Evolutionary conservation across 805 yeast genomes (phyloP), one percentile per base, ranked within the genome.

Genomic region (Ogataea trehaloabstinens): DNA sequence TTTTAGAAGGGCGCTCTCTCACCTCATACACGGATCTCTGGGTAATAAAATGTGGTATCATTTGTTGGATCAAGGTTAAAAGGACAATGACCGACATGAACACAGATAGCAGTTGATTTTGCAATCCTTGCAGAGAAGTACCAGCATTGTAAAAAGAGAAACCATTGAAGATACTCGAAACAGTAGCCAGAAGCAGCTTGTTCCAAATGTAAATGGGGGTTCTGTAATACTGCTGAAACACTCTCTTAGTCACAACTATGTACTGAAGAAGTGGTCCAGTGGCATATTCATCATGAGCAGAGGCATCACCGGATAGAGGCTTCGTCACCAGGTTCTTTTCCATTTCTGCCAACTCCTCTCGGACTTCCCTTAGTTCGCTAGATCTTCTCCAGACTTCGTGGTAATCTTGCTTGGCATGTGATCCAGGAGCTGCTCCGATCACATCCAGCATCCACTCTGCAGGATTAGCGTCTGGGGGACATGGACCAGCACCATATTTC

Each of bases 401-500:
- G 53, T 81, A 83, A 60, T 84, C 85, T 61, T 80, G 85, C 34
- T 69, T 69, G 15, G 88, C 85, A 50, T 78, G 82, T 24, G 86
- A 76, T 37, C 88, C 89, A 5, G 89, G 89, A 24, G 88, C 88
- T 38, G 89, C 88, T 53, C 90, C 89, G 52, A 82, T 83, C 47
- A 81, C 85, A 46, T 83, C 85, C 63, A 88, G 69, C 95, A 88
- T 88, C 93, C 95, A 88, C 66, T 86, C 95, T 12, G 90, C 91
- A 22, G 91, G 91, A 49, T 85, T 85, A 4, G 86, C 88, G 29
- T 70, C 70, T 5, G 69, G 64, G 16, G 90, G 88, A 65, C 90
- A 84, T 40, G 67, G 65, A 19, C 70, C 73, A 29, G 89, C 77
- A 37, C 88, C 89, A 46, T 82, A 61, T 4, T 59, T 56, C 59